Evolutionary conservation across 495 filamentous ascomycete genomes (phyloP).

Genomic region (Pyrenopolyporus hunteri): DNA sequence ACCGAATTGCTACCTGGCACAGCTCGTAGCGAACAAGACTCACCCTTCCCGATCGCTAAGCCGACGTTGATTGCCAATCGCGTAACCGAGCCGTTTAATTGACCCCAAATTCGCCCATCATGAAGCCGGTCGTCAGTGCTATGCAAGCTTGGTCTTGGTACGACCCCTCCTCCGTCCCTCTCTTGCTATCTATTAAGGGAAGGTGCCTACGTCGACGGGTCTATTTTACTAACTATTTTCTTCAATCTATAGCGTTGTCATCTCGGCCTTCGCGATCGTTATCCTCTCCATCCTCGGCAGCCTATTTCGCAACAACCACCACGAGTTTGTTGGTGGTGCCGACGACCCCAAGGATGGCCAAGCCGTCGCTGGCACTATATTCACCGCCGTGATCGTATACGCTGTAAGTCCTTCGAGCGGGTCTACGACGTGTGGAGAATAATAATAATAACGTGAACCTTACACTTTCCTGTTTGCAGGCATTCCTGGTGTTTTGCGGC

Average conservation of each 20-base stretch:
- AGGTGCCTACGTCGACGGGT: not conserved
- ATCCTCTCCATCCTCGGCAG: slow-evolving; percentile 84
- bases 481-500: slow-evolving; percentile 88
- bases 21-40: too few species aligned
- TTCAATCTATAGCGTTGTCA: slow-evolving; percentile 68
- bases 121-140: slow-evolving; percentile 91
- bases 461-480: slow-evolving; percentile 52
- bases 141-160: slow-evolving; percentile 96
- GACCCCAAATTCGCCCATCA: slow-evolving; percentile 52
- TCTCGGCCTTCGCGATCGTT: slow-evolving; percentile 86
- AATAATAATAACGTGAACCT: slow-evolving; percentile 7
- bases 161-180: slow-evolving; percentile 15
- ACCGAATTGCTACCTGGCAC: too few species aligned
- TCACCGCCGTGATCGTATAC: slow-evolving; percentile 85
- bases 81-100: not conserved
- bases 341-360: slow-evolving; percentile 75
- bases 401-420: slow-evolving; percentile 73
- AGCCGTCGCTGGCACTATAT: slow-evolving; percentile 81
- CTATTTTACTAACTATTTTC: slow-evolving; percentile 7
- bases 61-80: not conserved
- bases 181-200: not conserved
- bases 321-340: slow-evolving; percentile 76
- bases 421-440: not conserved
- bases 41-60: not conserved
- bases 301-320: slow-evolving; percentile 78